Conservation (phyloP, 1,284 basidiomycete genomes). For the Irpex lacteus region DNA sequence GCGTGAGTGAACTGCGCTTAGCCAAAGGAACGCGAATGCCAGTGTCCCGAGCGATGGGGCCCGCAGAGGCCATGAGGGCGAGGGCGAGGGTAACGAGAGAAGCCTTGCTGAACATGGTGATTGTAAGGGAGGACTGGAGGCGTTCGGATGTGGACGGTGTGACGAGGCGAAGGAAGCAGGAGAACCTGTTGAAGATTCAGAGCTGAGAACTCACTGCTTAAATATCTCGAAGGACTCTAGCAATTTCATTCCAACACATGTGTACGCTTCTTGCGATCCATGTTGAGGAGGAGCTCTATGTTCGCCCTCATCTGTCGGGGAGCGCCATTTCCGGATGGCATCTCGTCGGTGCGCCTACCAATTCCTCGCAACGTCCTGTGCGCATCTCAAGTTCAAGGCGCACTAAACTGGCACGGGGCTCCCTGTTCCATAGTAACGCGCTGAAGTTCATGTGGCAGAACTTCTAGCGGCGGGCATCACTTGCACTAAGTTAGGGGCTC, state of each 20-base stretch:
- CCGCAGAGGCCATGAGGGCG: slow-evolving; percentile 5
- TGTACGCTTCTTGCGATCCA: not conserved
- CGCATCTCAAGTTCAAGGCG: not conserved
- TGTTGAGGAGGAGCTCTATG: not conserved
- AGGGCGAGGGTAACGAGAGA: not conserved
- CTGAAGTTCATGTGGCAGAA: not conserved
- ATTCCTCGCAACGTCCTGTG: no score
- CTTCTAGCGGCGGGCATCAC: not conserved
- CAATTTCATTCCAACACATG: not conserved
- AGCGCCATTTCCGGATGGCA: no score
- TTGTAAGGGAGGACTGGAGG: not conserved
- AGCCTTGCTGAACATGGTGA: not conserved
- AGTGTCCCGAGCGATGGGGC: not conserved
- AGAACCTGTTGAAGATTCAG: not conserved
- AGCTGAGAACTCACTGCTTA: no score
- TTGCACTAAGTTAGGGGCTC: not conserved
- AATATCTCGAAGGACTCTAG: not conserved
- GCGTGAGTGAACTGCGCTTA: slow-evolving; percentile 4
- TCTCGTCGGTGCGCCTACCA: no score
- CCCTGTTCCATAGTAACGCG: not conserved
- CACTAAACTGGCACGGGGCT: not conserved
- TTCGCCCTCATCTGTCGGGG: not conserved
- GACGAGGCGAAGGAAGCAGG: not conserved
- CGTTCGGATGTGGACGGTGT: not conserved
- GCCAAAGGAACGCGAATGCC: not conserved